phyloP scores from a whole-genome alignment of 306 rosid genomes.

The Bauhinia variegata region DNA sequence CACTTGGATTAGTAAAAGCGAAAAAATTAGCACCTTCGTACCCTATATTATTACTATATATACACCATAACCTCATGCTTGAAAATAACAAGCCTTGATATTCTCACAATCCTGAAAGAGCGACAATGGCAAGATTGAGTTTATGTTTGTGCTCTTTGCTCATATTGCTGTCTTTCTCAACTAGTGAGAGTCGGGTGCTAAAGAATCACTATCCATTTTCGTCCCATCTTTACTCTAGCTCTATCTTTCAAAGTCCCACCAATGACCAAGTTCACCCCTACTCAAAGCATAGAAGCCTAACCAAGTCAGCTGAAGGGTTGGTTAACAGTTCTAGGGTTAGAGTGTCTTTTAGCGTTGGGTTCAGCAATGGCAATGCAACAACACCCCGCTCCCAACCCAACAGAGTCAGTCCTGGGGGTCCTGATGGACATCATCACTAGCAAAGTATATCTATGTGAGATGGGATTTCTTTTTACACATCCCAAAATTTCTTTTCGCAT shows the following conservation, averaged over 20 bases:
- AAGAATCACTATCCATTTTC: slow-evolving; percentile 26
- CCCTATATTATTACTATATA: slow-evolving; percentile 3
- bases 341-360: slow-evolving; percentile 31
- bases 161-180: slow-evolving; percentile 29
- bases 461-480: too few species aligned
- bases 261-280: slow-evolving; percentile 35
- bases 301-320: slow-evolving; percentile 11
- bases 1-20: slow-evolving; percentile 37
- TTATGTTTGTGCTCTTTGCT: slow-evolving; percentile 40
- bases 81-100: slow-evolving; percentile 26
- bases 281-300: slow-evolving; percentile 24
- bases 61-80: not conserved
- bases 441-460: too few species aligned
- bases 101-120: slow-evolving; percentile 24
- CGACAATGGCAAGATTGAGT: slow-evolving; percentile 40
- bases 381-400: slow-evolving; percentile 19
- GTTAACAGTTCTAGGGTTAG: not conserved
- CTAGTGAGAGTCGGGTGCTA: slow-evolving; percentile 37
- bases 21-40: not conserved
- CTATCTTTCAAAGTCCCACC: slow-evolving; percentile 22
- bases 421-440: slow-evolving; percentile 54
- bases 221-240: slow-evolving; percentile 24
- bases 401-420: slow-evolving; percentile 52
- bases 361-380: slow-evolving; percentile 34
- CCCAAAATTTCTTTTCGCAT: too few species aligned